These are phyloP conservation scores for Ceratobasidium sp. DNA, from an alignment of 1,284 basidiomycete species.

Conservation along the genomic window DNA sequence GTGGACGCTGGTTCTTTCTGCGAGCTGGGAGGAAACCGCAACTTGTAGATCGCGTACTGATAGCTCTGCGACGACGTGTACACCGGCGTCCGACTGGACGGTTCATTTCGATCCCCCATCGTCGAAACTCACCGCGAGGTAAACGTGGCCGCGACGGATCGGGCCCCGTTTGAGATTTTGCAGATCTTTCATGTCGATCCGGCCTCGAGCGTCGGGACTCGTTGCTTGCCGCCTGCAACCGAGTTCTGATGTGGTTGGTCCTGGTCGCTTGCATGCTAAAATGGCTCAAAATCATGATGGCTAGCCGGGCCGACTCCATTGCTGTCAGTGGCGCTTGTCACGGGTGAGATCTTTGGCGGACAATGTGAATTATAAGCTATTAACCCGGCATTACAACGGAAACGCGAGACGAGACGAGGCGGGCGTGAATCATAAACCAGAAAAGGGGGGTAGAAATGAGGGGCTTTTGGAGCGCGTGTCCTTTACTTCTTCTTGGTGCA, in stretches of 20 bases:
- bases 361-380: slow-evolving; percentile 21
- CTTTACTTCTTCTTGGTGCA: slow-evolving; percentile 22
- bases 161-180: neutral
- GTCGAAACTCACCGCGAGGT: neutral
- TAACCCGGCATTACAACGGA: neutral
- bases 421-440: slow-evolving; percentile 6
- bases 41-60: too few species aligned
- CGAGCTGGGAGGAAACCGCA: too few species aligned
- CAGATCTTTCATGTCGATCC: neutral
- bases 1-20: neutral
- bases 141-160: neutral
- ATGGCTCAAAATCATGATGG: slow-evolving; percentile 6
- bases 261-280: slow-evolving; percentile 6
- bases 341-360: too few species aligned
- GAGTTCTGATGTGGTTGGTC: neutral
- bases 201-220: neutral
- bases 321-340: neutral
- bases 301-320: too few species aligned
- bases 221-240: neutral
- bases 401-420: neutral
- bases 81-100: neutral
- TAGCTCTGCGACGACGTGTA: too few species aligned
- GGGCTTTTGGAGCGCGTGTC: neutral
- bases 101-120: neutral
- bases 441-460: neutral